Evolutionary conservation across 2,329 filamentous ascomycete genomes (phyloP), one percentile per base, ranked within the genome.

Genomic region (Passalora sequoiae): DNA sequence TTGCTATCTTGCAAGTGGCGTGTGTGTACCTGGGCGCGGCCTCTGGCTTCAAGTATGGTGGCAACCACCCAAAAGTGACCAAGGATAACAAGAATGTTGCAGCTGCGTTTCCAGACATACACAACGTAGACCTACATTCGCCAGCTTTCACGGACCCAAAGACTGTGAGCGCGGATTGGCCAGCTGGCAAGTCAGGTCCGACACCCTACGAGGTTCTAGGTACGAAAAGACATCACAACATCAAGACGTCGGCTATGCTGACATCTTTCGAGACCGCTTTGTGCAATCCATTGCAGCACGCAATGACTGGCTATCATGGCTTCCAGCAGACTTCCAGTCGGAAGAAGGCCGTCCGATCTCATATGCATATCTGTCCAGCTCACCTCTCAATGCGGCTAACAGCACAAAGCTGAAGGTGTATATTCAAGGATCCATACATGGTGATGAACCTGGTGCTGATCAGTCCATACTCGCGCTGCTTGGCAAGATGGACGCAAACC

Each of bases 361-460:
- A 10, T 54, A 51, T 29, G 13, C 24, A 8, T n/a, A 12, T 6
- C 44, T 40, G 9, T 27, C 39, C 13, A 43, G 37, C 17, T 30
- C 39, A 21, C 15, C 33, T n/a, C n/a, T 9, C n/a, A n/a, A 21
- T 20, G 12, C 20, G 8, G 7, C 19, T 9, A 24, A 36, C 10
- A 24, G 19, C 33, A 12, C 17, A 22, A 66, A 66, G 39, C 30
- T 66, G 8, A 53, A 57, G 16, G 57, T 67, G 10, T 67, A 62
- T 59, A 57, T 67, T 4, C 65, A 67, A 41, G 63, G 58, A 6
- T 60, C 51, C 9, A 59, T 65, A 1, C 65, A 66, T 27, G 64
- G 65, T 3, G 64, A 66, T 38, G 65, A 66, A 43, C 63, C 65
- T 5, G 64, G 60, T 6, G 65, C 62, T 6, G 63, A 66, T 37